A percentile compares a stretch with the other conserved stretches of the same genome.
phyloP scores from a whole-genome alignment of 129 eudicot species.

The Centrapalus pauciflorus region DNA sequence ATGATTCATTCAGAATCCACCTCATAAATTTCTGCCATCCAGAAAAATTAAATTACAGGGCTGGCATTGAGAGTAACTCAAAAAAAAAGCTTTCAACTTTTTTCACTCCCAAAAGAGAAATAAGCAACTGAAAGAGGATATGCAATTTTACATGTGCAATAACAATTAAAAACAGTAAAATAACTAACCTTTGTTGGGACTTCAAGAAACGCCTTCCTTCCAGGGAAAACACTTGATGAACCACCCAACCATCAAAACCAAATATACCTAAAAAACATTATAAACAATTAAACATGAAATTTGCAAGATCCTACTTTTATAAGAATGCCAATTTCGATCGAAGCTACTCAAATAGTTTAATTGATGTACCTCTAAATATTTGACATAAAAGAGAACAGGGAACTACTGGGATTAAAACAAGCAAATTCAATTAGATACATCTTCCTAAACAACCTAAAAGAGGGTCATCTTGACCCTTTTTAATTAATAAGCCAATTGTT shows the following conservation, averaged over 20 bases:
- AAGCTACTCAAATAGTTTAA: background rate
- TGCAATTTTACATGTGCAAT: conserved; percentile 12
- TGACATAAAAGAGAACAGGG: conserved; percentile 5
- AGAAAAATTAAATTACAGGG: background rate
- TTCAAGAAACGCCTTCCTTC: conserved; percentile 8
- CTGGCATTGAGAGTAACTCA: background rate
- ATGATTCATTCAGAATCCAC: no score
- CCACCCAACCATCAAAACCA: background rate
- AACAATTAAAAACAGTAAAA: background rate
- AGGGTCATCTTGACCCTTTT: conserved; percentile 17
- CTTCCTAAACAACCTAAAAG: conserved; percentile 23
- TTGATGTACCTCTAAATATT: conserved; percentile 15
- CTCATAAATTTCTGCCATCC: background rate
- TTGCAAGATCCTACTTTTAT: conserved; percentile 7
- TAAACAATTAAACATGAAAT: background rate
- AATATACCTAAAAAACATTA: conserved; percentile 1
- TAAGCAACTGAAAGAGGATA: conserved; percentile 1
- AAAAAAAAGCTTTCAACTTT: background rate
- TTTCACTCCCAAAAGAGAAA: background rate
- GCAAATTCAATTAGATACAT: conserved; percentile 33
- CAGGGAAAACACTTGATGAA: background rate
- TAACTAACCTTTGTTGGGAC: conserved; percentile 6
- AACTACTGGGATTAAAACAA: conserved; percentile 18
- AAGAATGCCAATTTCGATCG: background rate
- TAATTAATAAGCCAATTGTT: conserved; percentile 22